phyloP scores from a whole-genome alignment of 805 yeast species.

The Saccharomycopsis malanga region DNA sequence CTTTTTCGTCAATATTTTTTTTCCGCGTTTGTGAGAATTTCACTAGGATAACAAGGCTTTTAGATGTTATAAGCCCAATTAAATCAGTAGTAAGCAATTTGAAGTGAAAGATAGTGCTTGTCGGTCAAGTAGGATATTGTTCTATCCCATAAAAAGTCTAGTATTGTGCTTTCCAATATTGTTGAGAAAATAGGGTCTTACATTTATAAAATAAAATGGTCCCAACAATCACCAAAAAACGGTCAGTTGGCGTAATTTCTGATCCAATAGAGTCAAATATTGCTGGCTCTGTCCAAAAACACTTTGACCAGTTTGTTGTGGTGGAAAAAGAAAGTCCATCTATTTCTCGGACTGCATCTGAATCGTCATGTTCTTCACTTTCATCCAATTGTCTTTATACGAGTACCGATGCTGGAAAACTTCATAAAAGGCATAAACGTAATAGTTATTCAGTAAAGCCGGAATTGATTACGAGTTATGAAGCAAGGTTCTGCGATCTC shows the following conservation, averaged over 20 bases:
- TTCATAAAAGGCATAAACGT: neutral
- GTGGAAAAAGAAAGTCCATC: neutral
- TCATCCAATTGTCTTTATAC: neutral
- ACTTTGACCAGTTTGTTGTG: constrained; percentile 3
- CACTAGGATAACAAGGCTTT: no score
- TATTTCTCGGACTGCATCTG: neutral
- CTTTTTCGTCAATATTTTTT: no score
- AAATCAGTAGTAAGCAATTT: no score
- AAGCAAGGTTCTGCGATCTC: neutral
- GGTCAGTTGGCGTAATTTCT: neutral
- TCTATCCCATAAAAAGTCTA: no score
- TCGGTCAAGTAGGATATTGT: no score
- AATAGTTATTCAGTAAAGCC: neutral
- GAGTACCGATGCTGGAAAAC: neutral
- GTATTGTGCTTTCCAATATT: no score
- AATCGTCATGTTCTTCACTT: neutral
- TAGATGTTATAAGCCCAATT: no score
- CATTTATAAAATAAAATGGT: no score
- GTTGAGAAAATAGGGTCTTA: no score
- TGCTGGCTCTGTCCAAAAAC: neutral
- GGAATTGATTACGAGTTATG: neutral
- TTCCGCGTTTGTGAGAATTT: no score
- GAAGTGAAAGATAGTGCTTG: no score
- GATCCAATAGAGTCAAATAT: neutral
- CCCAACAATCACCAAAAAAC: neutral